Base-by-base conservation (phyloP, 1,284 basidiomycete species). In the Puccinia novopanici region DNA sequence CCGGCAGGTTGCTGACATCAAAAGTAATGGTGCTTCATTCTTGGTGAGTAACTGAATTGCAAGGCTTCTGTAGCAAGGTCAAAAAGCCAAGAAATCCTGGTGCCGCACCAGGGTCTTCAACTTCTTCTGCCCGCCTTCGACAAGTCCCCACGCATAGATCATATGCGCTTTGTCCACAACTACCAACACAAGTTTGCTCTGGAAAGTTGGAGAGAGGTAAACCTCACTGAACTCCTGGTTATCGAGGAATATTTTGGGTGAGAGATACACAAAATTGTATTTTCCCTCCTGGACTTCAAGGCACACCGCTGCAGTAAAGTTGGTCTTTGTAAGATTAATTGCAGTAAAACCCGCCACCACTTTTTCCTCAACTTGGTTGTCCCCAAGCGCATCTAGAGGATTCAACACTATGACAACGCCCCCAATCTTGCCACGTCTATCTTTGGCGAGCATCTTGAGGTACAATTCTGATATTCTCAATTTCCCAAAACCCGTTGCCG, bases 341-440 rank as follows among this genome's bases (percentile, higher is more conserved):
- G 17, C n/a, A 15, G 72, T 74, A 34, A 74, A 57, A 22, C 72
- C 54, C 10, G 54, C 30, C 5, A 30, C 27, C 4, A 57, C 1
- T 30, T 74, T 74, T 37, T 74, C 72, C n/a, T 22, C 27, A 12
- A 73, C 71, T 50, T 73, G 71, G 30, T 65, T 65, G 34, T 65
- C 34, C 22, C 61, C 65, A n/a, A 67, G 65, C 3, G 65, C 65
- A 24, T 67, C 65, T 8, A 67, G 65, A 8, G 65, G 65, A n/a
- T 67, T 67, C 19, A 67, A 22, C 3, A 67, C 65, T 8, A 67
- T 13, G 8, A 67, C 65, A 15, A 67, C 65, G 3, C 65, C 40
- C 10, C n/a, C 15, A 17, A 8, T 48, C 8, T 45, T n/a, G 2
- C 65, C 65, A 10, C 15, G n/a, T 45, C 24, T 8, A 40, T 67